Percentiles rank a stretch among this genome's conserved stretches.
phyloP scores from a whole-genome alignment of 176 grass and related monocot genomes.

The Phoenix dactylifera region DNA sequence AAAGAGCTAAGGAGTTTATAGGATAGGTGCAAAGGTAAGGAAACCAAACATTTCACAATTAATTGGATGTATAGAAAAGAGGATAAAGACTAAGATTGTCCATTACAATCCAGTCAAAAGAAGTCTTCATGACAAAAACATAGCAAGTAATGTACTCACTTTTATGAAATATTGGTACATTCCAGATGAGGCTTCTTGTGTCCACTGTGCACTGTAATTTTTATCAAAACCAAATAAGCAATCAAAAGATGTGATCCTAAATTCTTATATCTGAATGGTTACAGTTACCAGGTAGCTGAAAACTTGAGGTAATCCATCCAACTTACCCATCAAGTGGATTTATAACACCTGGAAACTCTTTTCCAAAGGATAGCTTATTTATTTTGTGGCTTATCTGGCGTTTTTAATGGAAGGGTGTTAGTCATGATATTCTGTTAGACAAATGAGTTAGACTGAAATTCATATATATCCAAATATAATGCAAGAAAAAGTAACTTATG shows the following conservation, averaged over 20 bases:
- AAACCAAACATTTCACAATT: no score
- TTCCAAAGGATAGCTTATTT: constrained; percentile 92
- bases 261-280: not conserved
- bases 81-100: no score
- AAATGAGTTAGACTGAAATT: no score
- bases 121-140: no score
- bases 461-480: no score
- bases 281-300: no score
- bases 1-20: not conserved
- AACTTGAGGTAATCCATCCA: not conserved
- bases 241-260: constrained; percentile 14
- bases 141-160: constrained; percentile 27
- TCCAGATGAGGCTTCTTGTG: constrained; percentile 59
- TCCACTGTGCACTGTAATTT: constrained; percentile 64
- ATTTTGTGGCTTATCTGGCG: constrained; percentile 86
- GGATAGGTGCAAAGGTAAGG: no score
- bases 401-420: constrained; percentile 1
- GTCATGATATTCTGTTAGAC: no score
- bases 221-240: constrained; percentile 16
- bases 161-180: constrained; percentile 98
- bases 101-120: no score
- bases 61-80: no score
- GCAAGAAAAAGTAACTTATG: not conserved
- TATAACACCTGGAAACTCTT: constrained; percentile 78
- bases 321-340: constrained; percentile 92